Evolutionary conservation across 192 early-diverging fungal species (phyloP).

Genomic region (Fimicolochytrium jonesii): DNA sequence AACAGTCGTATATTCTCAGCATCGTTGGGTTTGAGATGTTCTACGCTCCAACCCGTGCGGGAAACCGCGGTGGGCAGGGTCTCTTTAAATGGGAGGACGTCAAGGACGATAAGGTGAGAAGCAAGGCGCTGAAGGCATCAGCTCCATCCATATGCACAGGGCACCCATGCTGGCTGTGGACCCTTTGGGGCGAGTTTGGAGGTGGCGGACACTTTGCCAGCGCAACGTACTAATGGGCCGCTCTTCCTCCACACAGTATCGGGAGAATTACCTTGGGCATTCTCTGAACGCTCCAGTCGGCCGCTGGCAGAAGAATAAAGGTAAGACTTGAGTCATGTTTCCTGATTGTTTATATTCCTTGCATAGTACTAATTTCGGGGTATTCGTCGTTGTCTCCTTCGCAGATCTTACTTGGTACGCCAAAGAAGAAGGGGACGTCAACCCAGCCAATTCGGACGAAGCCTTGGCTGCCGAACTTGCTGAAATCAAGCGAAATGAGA

Average conservation of each 20-base stretch:
- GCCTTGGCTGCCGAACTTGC: constrained; percentile 24
- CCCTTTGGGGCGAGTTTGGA: too few species aligned
- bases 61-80: constrained; percentile 38
- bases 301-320: constrained; percentile 63
- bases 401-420: constrained; percentile 64
- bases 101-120: constrained; percentile 27
- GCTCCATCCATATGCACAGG: too few species aligned
- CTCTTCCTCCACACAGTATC: too few species aligned
- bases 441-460: constrained; percentile 16
- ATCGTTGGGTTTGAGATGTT: too few species aligned
- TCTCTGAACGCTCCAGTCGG: constrained; percentile 75
- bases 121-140: background rate
- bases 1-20: too few species aligned
- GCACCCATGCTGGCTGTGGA: too few species aligned
- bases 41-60: constrained; percentile 22
- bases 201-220: too few species aligned
- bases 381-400: too few species aligned
- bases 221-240: constrained; percentile 41
- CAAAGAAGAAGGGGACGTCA: constrained; percentile 44
- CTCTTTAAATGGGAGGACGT: constrained; percentile 46
- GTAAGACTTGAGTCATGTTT: constrained; percentile 14
- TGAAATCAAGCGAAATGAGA: constrained; percentile 28
- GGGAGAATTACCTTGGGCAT: constrained; percentile 84
- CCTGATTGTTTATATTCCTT: background rate
- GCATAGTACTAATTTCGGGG: background rate